Percentiles rank a stretch among this genome's conserved stretches.
These are phyloP conservation scores for Choanephora cucurbitarum DNA, from an alignment of 371 early-diverging fungal species.

Conservation along the genomic window DNA sequence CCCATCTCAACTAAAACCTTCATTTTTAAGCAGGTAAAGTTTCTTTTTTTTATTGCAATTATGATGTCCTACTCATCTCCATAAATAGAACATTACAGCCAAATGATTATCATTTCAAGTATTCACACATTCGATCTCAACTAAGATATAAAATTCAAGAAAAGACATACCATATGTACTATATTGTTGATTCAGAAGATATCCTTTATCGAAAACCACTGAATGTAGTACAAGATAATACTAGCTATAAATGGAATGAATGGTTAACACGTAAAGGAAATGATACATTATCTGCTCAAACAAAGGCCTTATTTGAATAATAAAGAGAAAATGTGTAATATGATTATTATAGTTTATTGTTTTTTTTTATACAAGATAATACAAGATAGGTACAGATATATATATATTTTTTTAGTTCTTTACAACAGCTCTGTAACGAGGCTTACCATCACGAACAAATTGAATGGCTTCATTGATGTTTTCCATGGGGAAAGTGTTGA, in stretches of 20 bases:
- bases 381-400: neutral
- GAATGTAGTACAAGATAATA: neutral
- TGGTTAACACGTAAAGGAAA: constrained; percentile 9
- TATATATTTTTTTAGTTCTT: constrained; percentile 18
- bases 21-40: constrained; percentile 64
- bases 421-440: constrained; percentile 37
- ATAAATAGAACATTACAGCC: constrained; percentile 27
- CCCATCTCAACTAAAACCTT: constrained; percentile 35
- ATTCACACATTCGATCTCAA: constrained; percentile 57
- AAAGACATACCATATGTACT: constrained; percentile 50
- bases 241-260: neutral
- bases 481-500: constrained; percentile 63
- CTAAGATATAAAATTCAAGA: constrained; percentile 93
- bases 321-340: neutral
- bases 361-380: neutral
- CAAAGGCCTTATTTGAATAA: neutral
- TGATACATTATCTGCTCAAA: constrained; percentile 3
- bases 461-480: constrained; percentile 38
- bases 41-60: neutral
- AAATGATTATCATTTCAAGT: constrained; percentile 26
- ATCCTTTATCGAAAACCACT: constrained; percentile 51
- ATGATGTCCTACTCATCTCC: neutral
- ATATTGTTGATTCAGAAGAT: constrained; percentile 49
- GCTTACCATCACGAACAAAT: constrained; percentile 33
- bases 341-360: neutral